phyloP scores from a whole-genome alignment of 2,329 filamentous ascomycete species.

The Orbilia javanica region DNA sequence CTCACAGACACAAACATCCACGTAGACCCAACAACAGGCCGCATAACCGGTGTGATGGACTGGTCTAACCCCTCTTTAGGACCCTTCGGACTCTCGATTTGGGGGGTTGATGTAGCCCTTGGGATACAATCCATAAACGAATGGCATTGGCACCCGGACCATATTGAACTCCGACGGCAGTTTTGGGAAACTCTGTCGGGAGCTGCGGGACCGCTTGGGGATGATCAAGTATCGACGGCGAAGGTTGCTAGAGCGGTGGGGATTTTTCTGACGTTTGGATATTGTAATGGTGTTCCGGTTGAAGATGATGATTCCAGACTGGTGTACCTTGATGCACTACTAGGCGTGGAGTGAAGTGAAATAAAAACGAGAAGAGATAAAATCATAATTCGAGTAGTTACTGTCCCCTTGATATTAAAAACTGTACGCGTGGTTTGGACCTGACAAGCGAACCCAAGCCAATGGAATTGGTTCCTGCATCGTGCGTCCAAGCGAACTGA shows the following conservation, averaged over 20 bases:
- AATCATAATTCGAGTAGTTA: too few relatives aligned
- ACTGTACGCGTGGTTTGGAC: too few relatives aligned
- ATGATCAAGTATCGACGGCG: background rate
- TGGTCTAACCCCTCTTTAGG: background rate
- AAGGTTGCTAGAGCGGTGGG: constrained; percentile 10
- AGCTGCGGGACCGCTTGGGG: background rate
- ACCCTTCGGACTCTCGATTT: background rate
- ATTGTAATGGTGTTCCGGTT: constrained; percentile 1
- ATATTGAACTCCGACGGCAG: background rate
- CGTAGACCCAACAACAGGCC: background rate
- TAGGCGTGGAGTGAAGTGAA: constrained; percentile 1
- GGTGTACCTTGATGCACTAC: background rate
- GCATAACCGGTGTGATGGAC: constrained; percentile 6
- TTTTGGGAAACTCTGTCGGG: constrained; percentile 8
- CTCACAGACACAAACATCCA: background rate
- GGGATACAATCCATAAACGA: background rate
- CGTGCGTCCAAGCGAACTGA: constrained; percentile 21
- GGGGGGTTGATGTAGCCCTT: background rate
- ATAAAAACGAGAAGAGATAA: too few relatives aligned
- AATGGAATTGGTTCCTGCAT: constrained; percentile 54
- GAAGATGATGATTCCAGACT: constrained; percentile 12
- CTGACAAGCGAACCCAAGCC: constrained; percentile 12
- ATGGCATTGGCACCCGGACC: constrained; percentile 13
- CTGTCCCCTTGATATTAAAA: too few relatives aligned
- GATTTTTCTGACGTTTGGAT: constrained; percentile 2